Evolutionary conservation across 768 basidiomycete genomes (phyloP), one percentile per base, ranked within the genome.

Genomic region (Mycena rosella): DNA sequence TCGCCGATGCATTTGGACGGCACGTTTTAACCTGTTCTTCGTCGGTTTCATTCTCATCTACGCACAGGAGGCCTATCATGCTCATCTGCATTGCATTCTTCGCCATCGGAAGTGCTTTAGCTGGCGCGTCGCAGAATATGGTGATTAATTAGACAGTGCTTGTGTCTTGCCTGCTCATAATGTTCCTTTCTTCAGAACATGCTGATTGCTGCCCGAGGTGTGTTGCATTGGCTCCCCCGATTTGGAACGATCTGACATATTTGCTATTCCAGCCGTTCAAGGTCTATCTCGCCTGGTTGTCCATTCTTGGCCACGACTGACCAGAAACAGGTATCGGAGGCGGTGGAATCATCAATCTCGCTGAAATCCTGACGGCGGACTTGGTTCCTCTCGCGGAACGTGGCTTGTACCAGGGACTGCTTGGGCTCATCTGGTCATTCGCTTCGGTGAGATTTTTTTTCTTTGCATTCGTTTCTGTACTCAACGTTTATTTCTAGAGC

Each of bases 331-430:
- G 80, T 27, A 55, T 81, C 44, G 80, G 80, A 1, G 77, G 78
- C 9, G 82, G 82, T 8, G 79, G 79, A 9, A 78, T 82, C 40
- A 61, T 78, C 10, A 71, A 76, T 9, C 72, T 81, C 45, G 74
- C 79, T 5, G 78, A 82, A 47, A 82, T 84, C 64, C 73, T 85
- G 53, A 67, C 82, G 2, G 78, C 80, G n/a, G 84, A 85, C 70
- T 72, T 85, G 9, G 80, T 84, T 9, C 77, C 84, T 17, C 77
- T 85, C 11, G 72, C 75, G n/a, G 80, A 84, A 61, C 79, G 84
- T 8, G 84, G 83, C 10, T 32, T 72, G 8, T 83, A 79, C 38
- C 69, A 76, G 2, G 78, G 78, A 24, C 32, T 82, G 13, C 30
- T 80, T 27, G 77, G 76, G n/a, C 60, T 73, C 26, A 64, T 64